Base-by-base conservation (phyloP, 257 asterid species). In the Osmanthus fragrans region DNA sequence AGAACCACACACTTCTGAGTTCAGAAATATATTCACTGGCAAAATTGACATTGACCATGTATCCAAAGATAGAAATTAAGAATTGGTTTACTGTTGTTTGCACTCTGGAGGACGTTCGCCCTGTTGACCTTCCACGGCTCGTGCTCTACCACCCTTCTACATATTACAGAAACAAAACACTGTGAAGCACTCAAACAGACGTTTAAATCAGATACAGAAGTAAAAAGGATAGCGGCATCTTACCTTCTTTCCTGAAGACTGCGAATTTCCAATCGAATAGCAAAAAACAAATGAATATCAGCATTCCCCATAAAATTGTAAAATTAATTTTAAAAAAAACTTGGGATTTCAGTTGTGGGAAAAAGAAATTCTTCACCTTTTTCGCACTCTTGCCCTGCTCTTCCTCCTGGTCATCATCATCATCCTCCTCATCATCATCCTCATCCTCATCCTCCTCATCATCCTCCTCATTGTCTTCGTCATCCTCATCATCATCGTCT, bases 51-150 rank as follows among this genome's bases (percentile, higher is more conserved):
- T 42, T 42, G 49, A 42, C 49, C 15, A 42, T 42, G 49, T 42
- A 42, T 10, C 16, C 49, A 42, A 42, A 42, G 49, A 42, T 42
- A 11, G 49, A 42, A 25, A 42, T 73, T 69, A 25, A 42, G 23
- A 45, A 47, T 73, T 21, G 36, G 9, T 33, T 34, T 29, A 88
- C 84, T 88, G 92, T 60, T 88, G 94, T 88, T 88, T 88, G 88
- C 90, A 87, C 42, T 88, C 91, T 2, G 90, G 82, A 84, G 94
- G 90, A 42, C 85, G 87, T 70, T 86, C 94, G 29, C 86, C 86
- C 32, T 63, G 82, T 76, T 81, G 87, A 64, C 87, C 85, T 80
- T 84, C 86, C 56, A 79, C 87, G 3, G 77, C 80, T 76, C 34
- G 74, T 69, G 84, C 81, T 78, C 34, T 78, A 10, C 16, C 64